Conservation (phyloP, 306 rosid species). For the Quercus rubra region DNA sequence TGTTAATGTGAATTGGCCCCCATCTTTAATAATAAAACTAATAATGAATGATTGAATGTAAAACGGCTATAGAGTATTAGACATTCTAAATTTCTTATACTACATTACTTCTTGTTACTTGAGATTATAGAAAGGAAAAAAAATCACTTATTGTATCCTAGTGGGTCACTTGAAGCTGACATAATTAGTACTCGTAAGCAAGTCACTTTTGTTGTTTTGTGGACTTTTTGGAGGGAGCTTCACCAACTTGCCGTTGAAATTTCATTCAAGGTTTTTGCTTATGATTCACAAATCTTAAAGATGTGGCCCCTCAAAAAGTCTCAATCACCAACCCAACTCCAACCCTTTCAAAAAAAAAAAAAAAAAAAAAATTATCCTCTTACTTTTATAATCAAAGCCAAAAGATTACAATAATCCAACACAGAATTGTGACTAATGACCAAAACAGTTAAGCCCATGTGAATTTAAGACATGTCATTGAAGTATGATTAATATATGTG, state of each 20-base stretch:
- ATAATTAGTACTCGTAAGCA: slow-evolving; percentile 37
- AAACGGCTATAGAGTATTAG: slow-evolving; percentile 20
- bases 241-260: slow-evolving; percentile 80
- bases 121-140: neutral
- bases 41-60: slow-evolving; percentile 25
- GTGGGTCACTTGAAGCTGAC: slow-evolving; percentile 43
- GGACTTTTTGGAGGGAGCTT: slow-evolving; percentile 64
- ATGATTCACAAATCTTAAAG: slow-evolving; percentile 10
- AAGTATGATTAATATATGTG: neutral
- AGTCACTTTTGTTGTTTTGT: slow-evolving; percentile 48
- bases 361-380: neutral
- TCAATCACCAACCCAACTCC: slow-evolving; percentile 4
- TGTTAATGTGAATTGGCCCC: neutral
- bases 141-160: slow-evolving; percentile 12
- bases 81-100: neutral
- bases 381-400: slow-evolving; percentile 12
- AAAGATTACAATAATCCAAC: slow-evolving; percentile 1
- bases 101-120: neutral
- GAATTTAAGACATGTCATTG: slow-evolving; percentile 29
- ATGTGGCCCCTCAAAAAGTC: slow-evolving; percentile 39
- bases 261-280: slow-evolving; percentile 26
- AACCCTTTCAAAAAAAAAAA: neutral
- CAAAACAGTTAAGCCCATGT: slow-evolving; percentile 10
- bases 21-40: no score
- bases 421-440: neutral